These are phyloP conservation scores for Agaricus subrufescens DNA, from an alignment of 768 basidiomycete genomes.

Conservation along the genomic window DNA sequence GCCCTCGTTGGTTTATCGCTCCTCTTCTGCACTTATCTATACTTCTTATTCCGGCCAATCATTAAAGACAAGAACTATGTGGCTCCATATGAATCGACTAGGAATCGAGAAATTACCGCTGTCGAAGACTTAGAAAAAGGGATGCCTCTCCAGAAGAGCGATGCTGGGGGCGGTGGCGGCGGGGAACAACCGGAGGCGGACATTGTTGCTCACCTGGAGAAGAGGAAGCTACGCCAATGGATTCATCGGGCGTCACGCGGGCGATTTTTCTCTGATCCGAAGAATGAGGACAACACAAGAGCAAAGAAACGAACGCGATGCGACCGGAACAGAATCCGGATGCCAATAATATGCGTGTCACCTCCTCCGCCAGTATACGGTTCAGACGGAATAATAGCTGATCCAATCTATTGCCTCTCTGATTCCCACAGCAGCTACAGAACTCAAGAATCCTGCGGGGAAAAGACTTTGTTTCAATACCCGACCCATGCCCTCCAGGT, in stretches of 20 bases:
- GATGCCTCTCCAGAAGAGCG: background rate
- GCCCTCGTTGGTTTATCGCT: background rate
- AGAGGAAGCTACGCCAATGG: background rate
- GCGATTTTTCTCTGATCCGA: background rate
- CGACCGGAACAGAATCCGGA: background rate
- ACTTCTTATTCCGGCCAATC: constrained; percentile 1
- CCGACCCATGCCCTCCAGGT: background rate
- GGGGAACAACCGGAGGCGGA: background rate
- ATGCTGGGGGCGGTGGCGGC: background rate
- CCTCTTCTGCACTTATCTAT: constrained; percentile 2
- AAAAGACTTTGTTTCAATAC: background rate
- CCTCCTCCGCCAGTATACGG: background rate
- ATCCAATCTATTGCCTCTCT: background rate
- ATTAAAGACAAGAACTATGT: constrained; percentile 1
- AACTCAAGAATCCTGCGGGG: background rate
- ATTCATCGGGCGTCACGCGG: background rate
- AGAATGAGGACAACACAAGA: background rate
- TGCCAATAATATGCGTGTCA: background rate
- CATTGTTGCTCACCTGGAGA: background rate
- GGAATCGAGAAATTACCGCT: background rate
- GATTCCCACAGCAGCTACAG: background rate
- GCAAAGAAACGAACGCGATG: background rate
- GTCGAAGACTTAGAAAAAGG: background rate
- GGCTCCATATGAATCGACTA: background rate
- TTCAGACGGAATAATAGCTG: background rate